phyloP scores from a whole-genome alignment of 768 basidiomycete species.

The Russula vinacea region DNA sequence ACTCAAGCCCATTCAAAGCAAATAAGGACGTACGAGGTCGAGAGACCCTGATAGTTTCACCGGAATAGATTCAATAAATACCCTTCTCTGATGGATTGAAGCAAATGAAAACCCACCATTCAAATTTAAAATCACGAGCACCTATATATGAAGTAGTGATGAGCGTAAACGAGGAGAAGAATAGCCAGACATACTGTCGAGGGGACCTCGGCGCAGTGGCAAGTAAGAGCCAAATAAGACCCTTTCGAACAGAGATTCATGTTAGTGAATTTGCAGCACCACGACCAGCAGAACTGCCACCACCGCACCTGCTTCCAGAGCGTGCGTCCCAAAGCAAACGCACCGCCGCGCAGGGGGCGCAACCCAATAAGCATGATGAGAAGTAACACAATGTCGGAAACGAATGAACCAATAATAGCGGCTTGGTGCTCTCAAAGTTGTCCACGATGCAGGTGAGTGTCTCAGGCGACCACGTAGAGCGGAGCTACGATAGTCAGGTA shows the following conservation, averaged over 20 bases:
- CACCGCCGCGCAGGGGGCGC: not conserved
- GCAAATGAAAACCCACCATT: not conserved
- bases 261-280: not conserved
- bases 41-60: not conserved
- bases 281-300: too few relatives aligned
- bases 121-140: constrained; percentile 5
- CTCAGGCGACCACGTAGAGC: not conserved
- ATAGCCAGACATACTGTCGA: not conserved
- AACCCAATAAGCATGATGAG: not conserved
- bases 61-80: not conserved
- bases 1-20: not conserved
- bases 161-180: not conserved
- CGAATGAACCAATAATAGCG: not conserved
- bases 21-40: not conserved
- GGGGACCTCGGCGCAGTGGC: not conserved
- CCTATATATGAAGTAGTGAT: not conserved
- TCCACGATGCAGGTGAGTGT: not conserved
- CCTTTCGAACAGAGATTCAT: not conserved
- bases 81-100: not conserved
- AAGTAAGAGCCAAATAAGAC: constrained; percentile 14
- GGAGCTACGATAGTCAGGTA: not conserved
- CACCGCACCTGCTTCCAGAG: constrained; percentile 11
- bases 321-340: not conserved
- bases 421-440: not conserved
- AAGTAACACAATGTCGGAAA: not conserved